Evolutionary conservation across 2,329 filamentous ascomycete species (phyloP), one percentile per base, ranked within the genome.

Genomic region (Neonectria sp.): DNA sequence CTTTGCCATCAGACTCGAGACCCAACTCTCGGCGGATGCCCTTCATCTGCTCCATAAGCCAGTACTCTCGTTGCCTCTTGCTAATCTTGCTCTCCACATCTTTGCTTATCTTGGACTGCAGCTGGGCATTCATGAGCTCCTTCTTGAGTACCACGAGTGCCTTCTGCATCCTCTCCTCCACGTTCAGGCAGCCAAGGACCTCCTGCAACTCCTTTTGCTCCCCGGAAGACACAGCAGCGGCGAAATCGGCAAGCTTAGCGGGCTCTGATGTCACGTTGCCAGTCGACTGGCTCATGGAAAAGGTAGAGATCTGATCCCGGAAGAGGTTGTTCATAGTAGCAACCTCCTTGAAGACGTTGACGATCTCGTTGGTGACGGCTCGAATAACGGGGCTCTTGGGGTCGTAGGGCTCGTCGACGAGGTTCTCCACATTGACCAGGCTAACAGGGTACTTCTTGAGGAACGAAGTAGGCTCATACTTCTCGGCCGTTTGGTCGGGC

Each of bases 1-100:
- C 96, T 82, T 98, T 99, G 71, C 97, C 96, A 78, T 99, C 96
- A 6, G 94, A 97, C 80, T 99, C 97, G 60, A 99, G 94, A 25
- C 97, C 96, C 55, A 99, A 89, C 82, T 99, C 96, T 65, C 96
- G 90, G 65, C 94, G 92, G 77, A 99, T 99, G 29, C 95, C 96
- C 85, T 98, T 98, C 95, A 99, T 97, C 81, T 99, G 97, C 82
- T 99, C 96, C 94, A 97, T 97, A 53, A 99, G 85, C 93, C 95
- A 98, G 83, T 98, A 99, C 79, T 99, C 96, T 59, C 96, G 91
- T 80, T 99, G 96, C 33, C 95, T 92, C 83, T 99, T 98, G 75
- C 95, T 95, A 60, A 99, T 98, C 83, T 97, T 98, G 77, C 90
- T 94, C 80, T 98, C 96, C 21, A 99, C 97, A 78, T 99, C 96